A percentile compares a stretch with the other conserved stretches of the same genome.
Evolutionary conservation across 2,329 filamentous ascomycete species (phyloP).

Genomic region (Teratosphaeria gauchensis): DNA sequence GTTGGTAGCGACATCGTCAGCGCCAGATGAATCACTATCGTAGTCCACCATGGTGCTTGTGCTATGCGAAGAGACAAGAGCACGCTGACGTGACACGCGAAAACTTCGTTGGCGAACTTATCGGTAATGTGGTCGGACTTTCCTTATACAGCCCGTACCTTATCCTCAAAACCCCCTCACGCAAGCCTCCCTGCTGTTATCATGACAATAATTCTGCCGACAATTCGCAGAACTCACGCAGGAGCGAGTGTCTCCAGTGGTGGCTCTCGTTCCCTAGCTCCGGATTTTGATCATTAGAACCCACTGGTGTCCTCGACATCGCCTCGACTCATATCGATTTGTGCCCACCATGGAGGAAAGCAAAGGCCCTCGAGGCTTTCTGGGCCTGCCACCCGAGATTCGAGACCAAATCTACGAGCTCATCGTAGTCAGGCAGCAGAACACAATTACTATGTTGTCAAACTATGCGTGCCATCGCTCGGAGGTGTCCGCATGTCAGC

Average conservation of each 20-base stretch:
- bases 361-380: constrained; percentile 4
- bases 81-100: too few species aligned
- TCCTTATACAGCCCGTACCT: too few species aligned
- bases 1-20: constrained; percentile 67
- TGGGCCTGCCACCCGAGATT: constrained; percentile 18
- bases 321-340: neutral
- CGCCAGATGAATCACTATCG: constrained; percentile 76
- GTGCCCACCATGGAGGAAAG: neutral
- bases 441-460: constrained; percentile 15
- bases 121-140: too few species aligned
- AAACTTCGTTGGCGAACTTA: too few species aligned
- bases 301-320: neutral
- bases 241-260: too few species aligned
- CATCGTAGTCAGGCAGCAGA: constrained; percentile 13
- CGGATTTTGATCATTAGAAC: too few species aligned
- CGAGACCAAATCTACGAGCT: constrained; percentile 20
- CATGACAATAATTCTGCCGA: too few species aligned
- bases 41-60: constrained; percentile 47
- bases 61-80: constrained; percentile 19
- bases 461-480: constrained; percentile 10
- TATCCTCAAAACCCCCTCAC: neutral
- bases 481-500: constrained; percentile 12
- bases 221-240: too few species aligned
- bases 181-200: neutral
- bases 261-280: too few species aligned